Evolutionary conservation across 1,139 yeast genomes (phyloP).

Genomic region (Geotrichum cucujoidarum): DNA sequence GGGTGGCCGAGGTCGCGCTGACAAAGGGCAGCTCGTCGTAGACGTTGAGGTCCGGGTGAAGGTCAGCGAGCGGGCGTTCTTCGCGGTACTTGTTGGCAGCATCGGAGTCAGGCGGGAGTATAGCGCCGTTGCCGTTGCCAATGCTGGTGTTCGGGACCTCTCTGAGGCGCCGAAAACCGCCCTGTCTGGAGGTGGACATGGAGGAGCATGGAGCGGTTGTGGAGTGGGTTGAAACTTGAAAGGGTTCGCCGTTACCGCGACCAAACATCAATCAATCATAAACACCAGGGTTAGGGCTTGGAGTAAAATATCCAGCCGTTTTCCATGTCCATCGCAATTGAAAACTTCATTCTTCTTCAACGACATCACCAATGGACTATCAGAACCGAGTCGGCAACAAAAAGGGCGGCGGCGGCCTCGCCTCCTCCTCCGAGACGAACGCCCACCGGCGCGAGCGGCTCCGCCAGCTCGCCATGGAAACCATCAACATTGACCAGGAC

Average conservation of each 20-base stretch:
- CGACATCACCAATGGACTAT: conserved; percentile 47
- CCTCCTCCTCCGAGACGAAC: conserved; percentile 62
- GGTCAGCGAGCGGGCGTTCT: conserved; percentile 6
- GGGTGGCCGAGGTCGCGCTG: not conserved
- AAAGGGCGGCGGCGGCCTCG: conserved; percentile 68
- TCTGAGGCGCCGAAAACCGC: conserved; percentile 6
- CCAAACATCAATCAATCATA: not conserved
- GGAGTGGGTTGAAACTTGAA: too few relatives aligned
- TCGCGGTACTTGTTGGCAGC: conserved; percentile 4
- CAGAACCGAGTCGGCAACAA: conserved; percentile 56
- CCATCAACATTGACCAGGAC: conserved; percentile 60
- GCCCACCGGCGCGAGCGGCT: conserved; percentile 62
- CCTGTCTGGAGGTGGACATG: not conserved
- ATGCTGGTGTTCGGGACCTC: not conserved
- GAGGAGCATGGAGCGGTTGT: not conserved
- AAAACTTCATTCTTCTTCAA: too few relatives aligned
- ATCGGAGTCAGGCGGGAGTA: not conserved
- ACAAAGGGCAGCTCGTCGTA: conserved; percentile 7
- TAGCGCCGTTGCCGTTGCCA: too few relatives aligned
- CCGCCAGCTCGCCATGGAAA: conserved; percentile 56
- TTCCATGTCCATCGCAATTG: not conserved
- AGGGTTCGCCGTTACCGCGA: too few relatives aligned
- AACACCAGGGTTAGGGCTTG: not conserved
- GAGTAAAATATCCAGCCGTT: too few relatives aligned
- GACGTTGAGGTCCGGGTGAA: conserved; percentile 9